Percentiles rank a stretch among this genome's conserved stretches.
phyloP scores from a whole-genome alignment of 371 early-diverging fungal genomes.

The Rhizopus stolonifer region DNA sequence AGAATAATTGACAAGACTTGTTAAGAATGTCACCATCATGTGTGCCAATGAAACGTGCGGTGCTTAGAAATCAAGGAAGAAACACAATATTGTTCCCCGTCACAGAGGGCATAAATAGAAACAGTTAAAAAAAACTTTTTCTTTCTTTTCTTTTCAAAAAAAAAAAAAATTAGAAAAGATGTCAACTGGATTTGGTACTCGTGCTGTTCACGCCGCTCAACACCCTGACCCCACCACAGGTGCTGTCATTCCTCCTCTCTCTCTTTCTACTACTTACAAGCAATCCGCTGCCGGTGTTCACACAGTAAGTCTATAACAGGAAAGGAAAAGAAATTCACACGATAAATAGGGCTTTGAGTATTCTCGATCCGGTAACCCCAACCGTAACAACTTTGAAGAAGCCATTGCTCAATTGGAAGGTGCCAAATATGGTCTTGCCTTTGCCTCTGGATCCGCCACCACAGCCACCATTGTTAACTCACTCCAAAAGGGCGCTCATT shows the following conservation, averaged over 20 bases:
- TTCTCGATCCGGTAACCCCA: slow-evolving; percentile 95
- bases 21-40: slow-evolving; percentile 17
- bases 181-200: slow-evolving; percentile 76
- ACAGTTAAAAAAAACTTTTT: slow-evolving; percentile 3
- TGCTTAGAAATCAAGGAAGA: not conserved
- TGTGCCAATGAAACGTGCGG: slow-evolving; percentile 14
- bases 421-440: slow-evolving; percentile 91
- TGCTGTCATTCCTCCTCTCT: slow-evolving; percentile 95
- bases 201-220: slow-evolving; percentile 92
- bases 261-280: slow-evolving; percentile 94
- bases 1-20: not conserved
- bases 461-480: slow-evolving; percentile 86
- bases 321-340: slow-evolving; percentile 8
- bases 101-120: slow-evolving; percentile 14
- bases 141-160: slow-evolving; percentile 2
- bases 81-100: slow-evolving; percentile 16
- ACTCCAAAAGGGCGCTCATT: slow-evolving; percentile 75
- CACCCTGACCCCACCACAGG: slow-evolving; percentile 82
- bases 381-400: slow-evolving; percentile 84
- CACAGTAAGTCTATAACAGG: slow-evolving; percentile 53
- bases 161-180: slow-evolving; percentile 13
- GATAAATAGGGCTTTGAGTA: slow-evolving; percentile 84
- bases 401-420: slow-evolving; percentile 92
- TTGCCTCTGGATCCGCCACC: slow-evolving; percentile 91
- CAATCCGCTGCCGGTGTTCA: slow-evolving; percentile 90